Conservation (phyloP, 345 rosid genomes). For the Lepidium sativum region DNA sequence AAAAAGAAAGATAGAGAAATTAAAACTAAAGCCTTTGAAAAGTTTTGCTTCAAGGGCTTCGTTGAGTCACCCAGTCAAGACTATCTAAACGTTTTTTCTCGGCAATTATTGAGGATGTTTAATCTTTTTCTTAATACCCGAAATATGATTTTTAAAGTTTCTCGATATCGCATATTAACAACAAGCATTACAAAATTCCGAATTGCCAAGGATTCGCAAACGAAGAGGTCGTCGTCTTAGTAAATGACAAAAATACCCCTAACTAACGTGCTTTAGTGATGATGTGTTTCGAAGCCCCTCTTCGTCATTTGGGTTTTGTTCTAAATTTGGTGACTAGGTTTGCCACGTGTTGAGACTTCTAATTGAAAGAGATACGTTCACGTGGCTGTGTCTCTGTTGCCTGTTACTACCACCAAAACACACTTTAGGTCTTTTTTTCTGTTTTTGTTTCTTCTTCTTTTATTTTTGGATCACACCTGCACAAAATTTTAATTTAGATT, state of each 20-base stretch:
- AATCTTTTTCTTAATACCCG: slow-evolving; percentile 13
- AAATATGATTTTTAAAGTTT: not conserved
- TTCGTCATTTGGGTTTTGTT: not conserved
- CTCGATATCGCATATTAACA: not conserved
- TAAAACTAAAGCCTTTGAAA: slow-evolving; percentile 28
- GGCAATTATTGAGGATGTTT: slow-evolving; percentile 22
- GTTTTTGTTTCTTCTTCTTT: not conserved
- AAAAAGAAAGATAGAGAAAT: slow-evolving; percentile 20
- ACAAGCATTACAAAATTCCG: not conserved
- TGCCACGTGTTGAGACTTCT: slow-evolving; percentile 29
- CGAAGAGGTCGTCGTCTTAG: slow-evolving; percentile 3
- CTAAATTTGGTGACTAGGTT: slow-evolving; percentile 21
- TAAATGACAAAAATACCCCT: slow-evolving; percentile 8
- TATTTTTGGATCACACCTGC: not conserved
- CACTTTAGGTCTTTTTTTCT: not conserved
- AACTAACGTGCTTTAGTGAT: not conserved
- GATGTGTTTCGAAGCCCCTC: not conserved
- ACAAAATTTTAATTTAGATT: not conserved
- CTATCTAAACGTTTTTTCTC: not conserved
- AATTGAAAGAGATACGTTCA: slow-evolving; percentile 25
- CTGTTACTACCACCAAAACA: slow-evolving; percentile 23
- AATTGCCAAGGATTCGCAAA: slow-evolving; percentile 18
- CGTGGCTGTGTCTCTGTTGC: slow-evolving; percentile 28
- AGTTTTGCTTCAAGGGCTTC: slow-evolving; percentile 15
- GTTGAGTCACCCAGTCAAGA: slow-evolving; percentile 31